These are phyloP conservation scores for Colletotrichum zoysiae DNA, from an alignment of 2,329 filamentous ascomycete species.

Conservation along the genomic window DNA sequence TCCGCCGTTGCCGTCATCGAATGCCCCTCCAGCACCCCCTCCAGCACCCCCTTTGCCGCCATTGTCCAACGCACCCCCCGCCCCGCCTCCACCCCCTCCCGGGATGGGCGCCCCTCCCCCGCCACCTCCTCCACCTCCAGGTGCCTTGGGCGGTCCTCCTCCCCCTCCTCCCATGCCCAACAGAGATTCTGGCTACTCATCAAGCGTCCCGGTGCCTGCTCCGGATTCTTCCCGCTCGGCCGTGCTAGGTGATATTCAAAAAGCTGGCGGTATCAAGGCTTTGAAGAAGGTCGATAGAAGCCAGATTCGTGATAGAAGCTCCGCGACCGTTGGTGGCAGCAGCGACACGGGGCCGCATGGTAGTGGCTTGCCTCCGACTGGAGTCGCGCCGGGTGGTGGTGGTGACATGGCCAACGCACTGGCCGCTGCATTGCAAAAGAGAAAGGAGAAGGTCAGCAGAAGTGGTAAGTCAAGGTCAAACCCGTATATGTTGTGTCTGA, in stretches of 20 bases:
- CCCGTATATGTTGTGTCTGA: constrained; percentile 25
- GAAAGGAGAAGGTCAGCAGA: constrained; percentile 94
- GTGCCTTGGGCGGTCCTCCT: constrained; percentile 55
- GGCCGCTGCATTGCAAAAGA: constrained; percentile 80
- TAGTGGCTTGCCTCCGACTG: constrained; percentile 65
- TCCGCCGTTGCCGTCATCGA: constrained; percentile 54
- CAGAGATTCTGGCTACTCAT: constrained; percentile 69
- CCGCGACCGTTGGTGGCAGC: constrained; percentile 63
- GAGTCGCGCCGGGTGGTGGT: constrained; percentile 63
- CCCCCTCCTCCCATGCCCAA: constrained; percentile 69
- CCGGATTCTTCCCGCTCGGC: constrained; percentile 66
- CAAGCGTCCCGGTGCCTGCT: constrained; percentile 62
- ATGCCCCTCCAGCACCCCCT: constrained; percentile 54
- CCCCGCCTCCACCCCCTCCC: constrained; percentile 56
- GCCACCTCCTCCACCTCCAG: constrained; percentile 52
- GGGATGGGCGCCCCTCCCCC: constrained; percentile 53
- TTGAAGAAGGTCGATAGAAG: constrained; percentile 81
- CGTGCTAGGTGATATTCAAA: constrained; percentile 79
- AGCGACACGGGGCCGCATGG: constrained; percentile 64
- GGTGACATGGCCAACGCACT: constrained; percentile 85
- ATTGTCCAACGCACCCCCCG: constrained; percentile 49
- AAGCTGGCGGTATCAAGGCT: constrained; percentile 73
- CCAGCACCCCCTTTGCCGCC: constrained; percentile 56
- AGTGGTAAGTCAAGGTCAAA: constrained; percentile 78
- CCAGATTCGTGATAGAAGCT: constrained; percentile 80